Conservation (phyloP, 495 filamentous ascomycete genomes). For the Oidiodendron maius region DNA sequence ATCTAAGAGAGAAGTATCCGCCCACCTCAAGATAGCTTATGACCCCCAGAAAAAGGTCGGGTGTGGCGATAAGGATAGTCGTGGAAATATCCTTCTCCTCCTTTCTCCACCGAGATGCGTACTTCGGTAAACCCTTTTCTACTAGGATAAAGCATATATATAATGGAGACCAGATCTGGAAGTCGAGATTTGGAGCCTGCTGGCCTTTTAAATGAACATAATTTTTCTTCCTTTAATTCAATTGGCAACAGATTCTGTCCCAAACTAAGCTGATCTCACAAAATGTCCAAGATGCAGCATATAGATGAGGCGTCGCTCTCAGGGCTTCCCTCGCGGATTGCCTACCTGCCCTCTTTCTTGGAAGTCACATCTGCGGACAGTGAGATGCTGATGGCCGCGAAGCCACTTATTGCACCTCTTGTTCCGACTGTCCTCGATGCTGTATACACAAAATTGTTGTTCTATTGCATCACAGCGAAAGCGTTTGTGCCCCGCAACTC, state of each 20-base stretch:
- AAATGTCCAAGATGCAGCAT: slow-evolving; percentile 34
- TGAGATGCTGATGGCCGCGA: slow-evolving; percentile 24
- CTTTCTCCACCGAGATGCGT: too few relatives aligned
- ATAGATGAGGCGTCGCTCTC: slow-evolving; percentile 25
- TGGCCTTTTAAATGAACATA: too few relatives aligned
- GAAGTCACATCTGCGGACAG: slow-evolving; percentile 27
- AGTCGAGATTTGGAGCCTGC: background rate
- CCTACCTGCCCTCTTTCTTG: slow-evolving; percentile 30
- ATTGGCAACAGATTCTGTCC: too few relatives aligned
- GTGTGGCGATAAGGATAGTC: too few relatives aligned
- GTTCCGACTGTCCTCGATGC: slow-evolving; percentile 29
- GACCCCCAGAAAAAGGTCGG: too few relatives aligned
- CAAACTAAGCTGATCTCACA: background rate
- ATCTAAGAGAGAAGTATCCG: too few relatives aligned
- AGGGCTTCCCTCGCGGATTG: slow-evolving; percentile 22
- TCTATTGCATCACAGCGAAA: background rate
- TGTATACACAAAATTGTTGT: slow-evolving; percentile 30
- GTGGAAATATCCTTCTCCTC: too few relatives aligned
- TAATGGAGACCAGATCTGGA: background rate
- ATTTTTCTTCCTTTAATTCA: too few relatives aligned
- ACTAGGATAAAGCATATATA: too few relatives aligned
- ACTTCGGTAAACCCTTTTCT: too few relatives aligned
- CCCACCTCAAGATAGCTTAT: too few relatives aligned
- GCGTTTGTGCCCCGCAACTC: background rate
- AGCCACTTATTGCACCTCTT: slow-evolving; percentile 26